Conservation (phyloP, 345 rosid species). For the Gossypium stocksii region DNA sequence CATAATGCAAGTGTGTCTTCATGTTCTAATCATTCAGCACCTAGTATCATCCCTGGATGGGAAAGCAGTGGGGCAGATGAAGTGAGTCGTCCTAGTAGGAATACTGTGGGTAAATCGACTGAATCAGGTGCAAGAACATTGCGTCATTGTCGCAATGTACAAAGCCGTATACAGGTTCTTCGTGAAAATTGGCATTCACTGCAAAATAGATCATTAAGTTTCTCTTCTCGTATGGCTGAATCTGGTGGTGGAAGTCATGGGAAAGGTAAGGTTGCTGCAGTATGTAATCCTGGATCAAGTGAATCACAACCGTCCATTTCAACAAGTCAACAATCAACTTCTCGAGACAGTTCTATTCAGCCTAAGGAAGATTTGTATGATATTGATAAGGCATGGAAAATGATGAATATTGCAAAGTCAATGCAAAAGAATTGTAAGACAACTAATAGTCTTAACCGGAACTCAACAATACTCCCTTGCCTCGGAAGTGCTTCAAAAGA, state of each 20-base stretch:
- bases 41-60: background rate
- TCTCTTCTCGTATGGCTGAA: conserved; percentile 29
- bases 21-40: background rate
- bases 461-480: conserved; percentile 12
- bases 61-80: conserved; percentile 13
- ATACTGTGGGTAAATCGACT: conserved; percentile 12
- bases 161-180: conserved; percentile 30
- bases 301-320: conserved; percentile 24
- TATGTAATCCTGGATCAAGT: conserved; percentile 15
- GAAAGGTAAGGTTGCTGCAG: conserved; percentile 1
- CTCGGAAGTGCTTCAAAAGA: conserved; percentile 21
- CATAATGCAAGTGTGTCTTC: background rate
- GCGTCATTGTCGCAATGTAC: conserved; percentile 38
- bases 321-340: conserved; percentile 13
- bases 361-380: conserved; percentile 19
- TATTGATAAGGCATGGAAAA: conserved; percentile 56
- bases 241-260: conserved; percentile 9
- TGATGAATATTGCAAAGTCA: conserved; percentile 51
- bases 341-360: conserved; percentile 7
- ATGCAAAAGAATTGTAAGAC: conserved; percentile 15
- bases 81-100: conserved; percentile 1
- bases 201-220: conserved; percentile 38
- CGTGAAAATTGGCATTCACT: conserved; percentile 55
- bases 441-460: conserved; percentile 9
- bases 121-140: conserved; percentile 42